Base-by-base conservation (phyloP, 352 stramenopile species). In the Phytopythium litorale region DNA sequence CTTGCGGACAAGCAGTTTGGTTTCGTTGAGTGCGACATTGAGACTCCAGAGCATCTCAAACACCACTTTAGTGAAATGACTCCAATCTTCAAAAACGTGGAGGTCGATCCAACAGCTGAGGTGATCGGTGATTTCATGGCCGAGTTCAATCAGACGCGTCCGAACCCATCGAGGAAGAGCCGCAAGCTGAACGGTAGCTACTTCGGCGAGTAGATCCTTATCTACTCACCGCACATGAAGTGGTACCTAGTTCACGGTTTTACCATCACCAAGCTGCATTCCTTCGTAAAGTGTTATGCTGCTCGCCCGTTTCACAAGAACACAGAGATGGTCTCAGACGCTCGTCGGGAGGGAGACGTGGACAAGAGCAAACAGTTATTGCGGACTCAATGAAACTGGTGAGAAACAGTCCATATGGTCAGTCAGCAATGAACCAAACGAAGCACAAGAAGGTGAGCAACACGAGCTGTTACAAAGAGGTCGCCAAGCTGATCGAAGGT, bases 1-100 rank as follows among this genome's bases (percentile, higher is more conserved):
- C 37, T 46, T 0, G 25, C 21, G 35, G 63, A 71, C 37, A 80
- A 81, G 16, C 0, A 65, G 0, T 81, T 81, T 58, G 73, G 73
- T 0, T 78, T 81, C n/a, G 40, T 78, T 13, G 64, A 81, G 58
- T 73, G 62, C 61, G 70, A 78, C 66, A 76, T 81, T 50, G 7
- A 60, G 32, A 76, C 63, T 12, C 73, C 70, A 19, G 61, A 71
- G 1, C 51, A 75, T 25, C 55, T 78, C 0, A 77, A 75, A 53
- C 25, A 72, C 0, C 70, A 75, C 37, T 81, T 74, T 18, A 53
- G 15, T 58, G 69, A 80, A 43, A 78, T 78, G 66, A 68, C 58
- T 4, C 64, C 69, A 18, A 75, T 77, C 12, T 80, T 75, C 35
- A 80, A 80, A n/a, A 77, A 75, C 28, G 60, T 46, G 6, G 32